Base-by-base conservation (phyloP, 2,329 filamentous ascomycete genomes). In the Sclerotinia minor region DNA sequence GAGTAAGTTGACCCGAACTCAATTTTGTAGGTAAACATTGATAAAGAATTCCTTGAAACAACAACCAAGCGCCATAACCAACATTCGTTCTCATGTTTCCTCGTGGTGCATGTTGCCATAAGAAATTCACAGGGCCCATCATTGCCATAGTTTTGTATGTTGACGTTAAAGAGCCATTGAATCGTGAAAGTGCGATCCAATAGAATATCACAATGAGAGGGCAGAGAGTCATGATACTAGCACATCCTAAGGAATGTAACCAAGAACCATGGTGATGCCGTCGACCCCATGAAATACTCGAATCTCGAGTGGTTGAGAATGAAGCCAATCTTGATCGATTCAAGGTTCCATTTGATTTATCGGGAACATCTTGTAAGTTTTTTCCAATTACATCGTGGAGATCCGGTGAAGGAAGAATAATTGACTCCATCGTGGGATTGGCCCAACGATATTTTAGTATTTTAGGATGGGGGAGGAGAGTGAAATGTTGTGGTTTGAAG, bases 1-100 rank as follows among this genome's bases (percentile, higher is more conserved):
- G 80, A 0, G 80, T 82, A 17, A 77, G 75, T 59, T 82, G 80
- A 3, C 80, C 81, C 6, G 72, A 75, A 24, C 75, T 75, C 49
- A 76, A 68, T 50, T 73, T 70, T 21, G 76, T 73, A 2, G 78
- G 78, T 38, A 79, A 72, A 52, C 75, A 76, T 47, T 70, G 69
- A 69, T 79, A 79, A 17, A 79, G 73, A 5, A 70, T 64, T 6
- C 70, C 74, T 68, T 79, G 78, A 50, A 79, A 77, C 0, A 75
- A n/a, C 11, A 79, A 45, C 78, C 78, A 79, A n/a, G 64, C 69
- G 17, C 58, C 69, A 68, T 79, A 79, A 26, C 71, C 75, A 41
- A 71, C 69, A n/a, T 66, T 64, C 15, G 67, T 67, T 38, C 67
- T 68, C 15, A 68, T n/a, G 2, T 69, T 44, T 2, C 69, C 65